phyloP scores from a whole-genome alignment of 1,139 yeast genomes.

The Tardiomyces digboiensis region DNA sequence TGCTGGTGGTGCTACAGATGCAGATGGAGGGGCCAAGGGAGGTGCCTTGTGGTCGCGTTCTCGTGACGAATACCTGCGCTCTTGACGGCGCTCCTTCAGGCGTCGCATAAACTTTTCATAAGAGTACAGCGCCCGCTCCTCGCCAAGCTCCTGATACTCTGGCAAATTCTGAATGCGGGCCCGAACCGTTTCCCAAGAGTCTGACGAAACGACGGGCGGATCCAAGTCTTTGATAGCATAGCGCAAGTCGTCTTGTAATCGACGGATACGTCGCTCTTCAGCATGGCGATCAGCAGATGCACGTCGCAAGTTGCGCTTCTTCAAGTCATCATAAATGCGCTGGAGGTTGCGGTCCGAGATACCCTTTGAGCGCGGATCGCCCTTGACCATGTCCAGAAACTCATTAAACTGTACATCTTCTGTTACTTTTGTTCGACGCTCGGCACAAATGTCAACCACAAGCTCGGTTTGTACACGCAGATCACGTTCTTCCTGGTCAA shows the following conservation, averaged over 20 bases:
- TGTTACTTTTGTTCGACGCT: slow-evolving; percentile 17
- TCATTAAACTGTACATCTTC: slow-evolving; percentile 15
- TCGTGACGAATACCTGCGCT: slow-evolving; percentile 3
- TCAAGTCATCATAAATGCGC: background rate
- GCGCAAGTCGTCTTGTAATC: slow-evolving; percentile 31
- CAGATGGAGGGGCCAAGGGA: background rate
- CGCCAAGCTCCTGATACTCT: slow-evolving; percentile 30
- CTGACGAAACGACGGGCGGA: slow-evolving; percentile 22
- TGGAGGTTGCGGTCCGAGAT: background rate
- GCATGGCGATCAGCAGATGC: slow-evolving; percentile 25
- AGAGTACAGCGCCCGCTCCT: slow-evolving; percentile 23
- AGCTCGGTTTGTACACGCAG: slow-evolving; percentile 52
- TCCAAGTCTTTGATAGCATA: slow-evolving; percentile 27
- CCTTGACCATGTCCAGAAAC: slow-evolving; percentile 15
- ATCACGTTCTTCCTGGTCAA: slow-evolving; percentile 51
- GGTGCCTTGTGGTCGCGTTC: background rate
- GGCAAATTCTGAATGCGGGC: slow-evolving; percentile 23
- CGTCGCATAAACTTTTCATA: slow-evolving; percentile 27
- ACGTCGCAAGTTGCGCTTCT: slow-evolving; percentile 19
- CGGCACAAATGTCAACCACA: slow-evolving; percentile 42
- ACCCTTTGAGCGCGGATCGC: slow-evolving; percentile 9
- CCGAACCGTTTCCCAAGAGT: slow-evolving; percentile 31
- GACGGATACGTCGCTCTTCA: slow-evolving; percentile 26
- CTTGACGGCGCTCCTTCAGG: slow-evolving; percentile 17
- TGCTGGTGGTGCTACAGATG: background rate